A percentile compares a stretch with the other conserved stretches of the same genome.
phyloP scores from a whole-genome alignment of 106 monocot species.

The Iris macrosiphon region DNA sequence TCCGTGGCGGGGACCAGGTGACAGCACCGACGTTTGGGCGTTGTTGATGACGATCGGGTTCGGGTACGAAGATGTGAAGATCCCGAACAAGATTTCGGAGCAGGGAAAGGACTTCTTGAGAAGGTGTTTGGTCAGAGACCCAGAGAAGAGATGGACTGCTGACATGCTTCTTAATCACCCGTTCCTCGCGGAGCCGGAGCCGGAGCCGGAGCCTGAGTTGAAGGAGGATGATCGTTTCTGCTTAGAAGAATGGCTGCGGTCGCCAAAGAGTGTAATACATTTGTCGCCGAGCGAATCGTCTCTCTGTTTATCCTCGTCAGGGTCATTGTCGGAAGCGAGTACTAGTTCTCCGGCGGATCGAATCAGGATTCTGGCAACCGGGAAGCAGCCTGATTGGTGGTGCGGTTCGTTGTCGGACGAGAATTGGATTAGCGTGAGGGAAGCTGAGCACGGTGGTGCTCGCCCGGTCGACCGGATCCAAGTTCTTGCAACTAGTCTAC shows the following conservation, averaged over 20 bases:
- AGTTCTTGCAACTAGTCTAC: too few relatives aligned
- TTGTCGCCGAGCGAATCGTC: too few relatives aligned
- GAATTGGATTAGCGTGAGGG: background rate
- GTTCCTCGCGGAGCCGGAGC: background rate
- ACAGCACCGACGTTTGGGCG: background rate
- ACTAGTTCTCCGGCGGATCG: background rate
- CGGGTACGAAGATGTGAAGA: conserved; percentile 12
- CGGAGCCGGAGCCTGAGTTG: too few relatives aligned
- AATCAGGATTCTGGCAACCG: background rate
- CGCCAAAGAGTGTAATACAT: background rate
- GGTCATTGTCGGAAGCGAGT: too few relatives aligned
- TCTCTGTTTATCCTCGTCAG: background rate
- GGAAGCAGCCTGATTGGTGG: background rate
- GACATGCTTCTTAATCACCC: conserved; percentile 33
- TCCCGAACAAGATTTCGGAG: conserved; percentile 18
- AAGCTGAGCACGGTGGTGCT: too few relatives aligned
- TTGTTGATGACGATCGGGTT: conserved; percentile 17
- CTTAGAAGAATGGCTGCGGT: background rate
- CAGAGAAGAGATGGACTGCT: conserved; percentile 25
- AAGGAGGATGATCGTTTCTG: background rate
- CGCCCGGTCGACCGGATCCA: too few relatives aligned
- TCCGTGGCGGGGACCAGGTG: conserved; percentile 14
- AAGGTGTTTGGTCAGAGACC: conserved; percentile 20
- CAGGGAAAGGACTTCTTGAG: conserved; percentile 33
- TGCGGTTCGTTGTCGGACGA: background rate